phyloP scores from a whole-genome alignment of 148 eudicot species.

The Rheum nobile region DNA sequence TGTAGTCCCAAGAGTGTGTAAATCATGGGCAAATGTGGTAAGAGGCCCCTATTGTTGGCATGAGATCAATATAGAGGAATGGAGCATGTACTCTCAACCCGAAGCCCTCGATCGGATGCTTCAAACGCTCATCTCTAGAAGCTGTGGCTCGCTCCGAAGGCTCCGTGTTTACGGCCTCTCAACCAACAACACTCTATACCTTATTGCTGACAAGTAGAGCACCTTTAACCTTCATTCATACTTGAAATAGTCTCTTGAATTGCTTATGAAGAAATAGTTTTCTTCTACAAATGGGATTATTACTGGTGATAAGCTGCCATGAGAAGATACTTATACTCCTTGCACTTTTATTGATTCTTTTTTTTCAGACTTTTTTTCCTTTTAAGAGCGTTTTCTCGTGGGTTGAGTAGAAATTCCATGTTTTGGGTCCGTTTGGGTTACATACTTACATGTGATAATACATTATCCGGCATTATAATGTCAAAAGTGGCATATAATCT shows the following conservation, averaged over 20 bases:
- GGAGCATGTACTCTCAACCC: conserved; percentile 47
- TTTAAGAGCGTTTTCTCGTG: no score
- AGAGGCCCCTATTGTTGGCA: conserved; percentile 85
- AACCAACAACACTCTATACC: conserved; percentile 25
- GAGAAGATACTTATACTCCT: no score
- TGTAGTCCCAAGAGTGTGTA: conserved; percentile 62
- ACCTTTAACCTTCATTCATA: neutral
- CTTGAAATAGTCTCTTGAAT: neutral
- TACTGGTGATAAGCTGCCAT: no score
- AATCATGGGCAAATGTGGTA: conserved; percentile 57
- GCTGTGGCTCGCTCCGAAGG: conserved; percentile 49
- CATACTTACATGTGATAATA: no score
- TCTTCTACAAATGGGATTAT: no score
- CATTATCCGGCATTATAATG: no score
- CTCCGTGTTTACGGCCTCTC: conserved; percentile 55
- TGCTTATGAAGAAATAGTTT: no score
- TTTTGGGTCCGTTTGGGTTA: no score
- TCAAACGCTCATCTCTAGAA: conserved; percentile 40
- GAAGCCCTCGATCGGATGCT: conserved; percentile 60
- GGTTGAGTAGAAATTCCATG: no score
- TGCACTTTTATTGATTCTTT: no score
- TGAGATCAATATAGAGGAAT: conserved; percentile 68
- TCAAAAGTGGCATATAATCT: no score
- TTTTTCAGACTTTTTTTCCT: no score
- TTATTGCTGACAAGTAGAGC: conserved; percentile 60